These are phyloP conservation scores for Coemansia sp. DNA, from an alignment of 192 early-diverging fungal genomes.

Conservation along the genomic window DNA sequence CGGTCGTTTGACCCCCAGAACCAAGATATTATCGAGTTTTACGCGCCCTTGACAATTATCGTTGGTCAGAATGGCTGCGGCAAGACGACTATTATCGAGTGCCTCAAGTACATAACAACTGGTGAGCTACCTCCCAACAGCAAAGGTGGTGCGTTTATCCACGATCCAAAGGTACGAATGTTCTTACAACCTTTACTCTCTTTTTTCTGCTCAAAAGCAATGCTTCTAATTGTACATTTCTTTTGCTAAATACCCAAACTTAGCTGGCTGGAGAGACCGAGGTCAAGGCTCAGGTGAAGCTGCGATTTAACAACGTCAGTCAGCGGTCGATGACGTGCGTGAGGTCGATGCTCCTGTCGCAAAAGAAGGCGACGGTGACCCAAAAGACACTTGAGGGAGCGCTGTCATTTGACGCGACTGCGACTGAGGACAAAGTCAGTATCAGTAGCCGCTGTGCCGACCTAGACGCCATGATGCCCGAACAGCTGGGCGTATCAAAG, in stretches of 20 bases:
- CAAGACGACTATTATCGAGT: conserved; percentile 98
- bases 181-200: background rate
- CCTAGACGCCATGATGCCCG: conserved; percentile 78
- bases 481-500: conserved; percentile 84
- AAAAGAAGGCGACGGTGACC: conserved; percentile 58
- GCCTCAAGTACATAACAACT: conserved; percentile 92
- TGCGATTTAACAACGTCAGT: conserved; percentile 79
- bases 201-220: background rate
- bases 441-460: conserved; percentile 83
- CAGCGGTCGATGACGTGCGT: conserved; percentile 70
- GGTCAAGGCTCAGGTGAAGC: conserved; percentile 89
- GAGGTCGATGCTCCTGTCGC: conserved; percentile 75
- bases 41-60: conserved; percentile 90
- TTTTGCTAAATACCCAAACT: background rate
- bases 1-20: conserved; percentile 87
- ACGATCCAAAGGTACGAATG: conserved; percentile 78
- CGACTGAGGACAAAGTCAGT: conserved; percentile 63
- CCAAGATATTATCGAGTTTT: conserved; percentile 76
- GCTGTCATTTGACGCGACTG: conserved; percentile 58
- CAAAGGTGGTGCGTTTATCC: conserved; percentile 86
- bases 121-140: conserved; percentile 88
- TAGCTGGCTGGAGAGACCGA: conserved; percentile 70
- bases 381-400: conserved; percentile 82
- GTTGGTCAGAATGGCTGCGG: conserved; percentile 95
- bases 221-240: background rate